Conservation (phyloP, 2,329 filamentous ascomycete species). For the Scortechinia acanthostroma region DNA sequence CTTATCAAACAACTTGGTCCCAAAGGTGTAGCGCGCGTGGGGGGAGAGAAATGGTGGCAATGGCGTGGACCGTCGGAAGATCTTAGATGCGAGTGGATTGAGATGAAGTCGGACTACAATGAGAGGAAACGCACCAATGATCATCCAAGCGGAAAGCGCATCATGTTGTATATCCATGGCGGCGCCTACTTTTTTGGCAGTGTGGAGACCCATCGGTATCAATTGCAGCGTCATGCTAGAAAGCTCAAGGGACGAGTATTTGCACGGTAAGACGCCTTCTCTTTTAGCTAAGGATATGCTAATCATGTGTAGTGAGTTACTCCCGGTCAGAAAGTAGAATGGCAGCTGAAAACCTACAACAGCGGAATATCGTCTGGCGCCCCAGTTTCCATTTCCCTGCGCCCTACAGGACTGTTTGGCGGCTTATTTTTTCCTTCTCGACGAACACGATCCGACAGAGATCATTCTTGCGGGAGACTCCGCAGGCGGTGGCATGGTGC, state of each 20-base stretch:
- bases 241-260: slow-evolving; percentile 87
- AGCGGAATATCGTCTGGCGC: slow-evolving; percentile 75
- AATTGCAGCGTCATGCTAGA: slow-evolving; percentile 89
- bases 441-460: slow-evolving; percentile 68
- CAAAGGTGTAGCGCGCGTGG: slow-evolving; percentile 68
- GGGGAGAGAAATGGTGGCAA: slow-evolving; percentile 82
- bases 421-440: slow-evolving; percentile 76
- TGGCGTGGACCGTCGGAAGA: slow-evolving; percentile 66
- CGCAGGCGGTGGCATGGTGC: slow-evolving; percentile 82
- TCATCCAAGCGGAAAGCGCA: slow-evolving; percentile 58
- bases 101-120: slow-evolving; percentile 79
- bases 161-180: slow-evolving; percentile 91
- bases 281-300: neutral
- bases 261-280: slow-evolving; percentile 37
- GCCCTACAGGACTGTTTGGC: slow-evolving; percentile 84
- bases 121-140: slow-evolving; percentile 46
- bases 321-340: too few species aligned
- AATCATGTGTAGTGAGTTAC: neutral
- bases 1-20: slow-evolving; percentile 71
- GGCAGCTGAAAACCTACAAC: too few species aligned
- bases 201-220: slow-evolving; percentile 94
- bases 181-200: slow-evolving; percentile 94
- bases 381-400: slow-evolving; percentile 93
- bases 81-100: slow-evolving; percentile 86
- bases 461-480: slow-evolving; percentile 89